Evolutionary conservation across 176 grass and related monocot species (phyloP).

Genomic region (Stipa capillata): DNA sequence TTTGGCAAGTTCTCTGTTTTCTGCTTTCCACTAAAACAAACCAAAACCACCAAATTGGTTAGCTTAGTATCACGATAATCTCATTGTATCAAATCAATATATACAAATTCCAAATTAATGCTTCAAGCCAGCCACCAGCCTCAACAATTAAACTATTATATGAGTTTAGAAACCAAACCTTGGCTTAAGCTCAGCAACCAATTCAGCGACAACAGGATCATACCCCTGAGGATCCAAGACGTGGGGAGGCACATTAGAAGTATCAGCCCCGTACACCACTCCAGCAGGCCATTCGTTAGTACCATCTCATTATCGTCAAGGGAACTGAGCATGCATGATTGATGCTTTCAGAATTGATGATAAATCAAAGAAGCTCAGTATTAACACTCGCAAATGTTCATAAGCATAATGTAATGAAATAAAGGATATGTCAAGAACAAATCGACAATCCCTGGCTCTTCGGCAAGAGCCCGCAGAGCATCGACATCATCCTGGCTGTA

Average conservation of each 20-base stretch:
- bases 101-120: background rate
- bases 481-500: slow-evolving; percentile 70
- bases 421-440: slow-evolving; percentile 86
- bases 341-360: background rate
- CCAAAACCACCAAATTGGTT: background rate
- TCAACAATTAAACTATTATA: background rate
- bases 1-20: background rate
- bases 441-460: slow-evolving; percentile 52
- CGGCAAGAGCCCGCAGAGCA: slow-evolving; percentile 63
- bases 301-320: slow-evolving; percentile 44
- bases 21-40: background rate
- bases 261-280: slow-evolving; percentile 53
- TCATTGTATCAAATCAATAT: background rate
- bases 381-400: background rate
- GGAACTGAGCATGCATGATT: background rate
- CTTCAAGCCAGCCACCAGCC: background rate
- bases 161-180: slow-evolving; percentile 39
- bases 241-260: slow-evolving; percentile 37
- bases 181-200: slow-evolving; percentile 79
- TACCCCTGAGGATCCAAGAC: slow-evolving; percentile 51
- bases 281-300: slow-evolving; percentile 95
- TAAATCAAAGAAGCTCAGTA: background rate
- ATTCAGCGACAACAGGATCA: slow-evolving; percentile 56
- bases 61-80: background rate
- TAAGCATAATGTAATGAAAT: background rate